Evolutionary conservation across 768 basidiomycete genomes (phyloP), one percentile per base, ranked within the genome.

Genomic region (Pholiota microspora): DNA sequence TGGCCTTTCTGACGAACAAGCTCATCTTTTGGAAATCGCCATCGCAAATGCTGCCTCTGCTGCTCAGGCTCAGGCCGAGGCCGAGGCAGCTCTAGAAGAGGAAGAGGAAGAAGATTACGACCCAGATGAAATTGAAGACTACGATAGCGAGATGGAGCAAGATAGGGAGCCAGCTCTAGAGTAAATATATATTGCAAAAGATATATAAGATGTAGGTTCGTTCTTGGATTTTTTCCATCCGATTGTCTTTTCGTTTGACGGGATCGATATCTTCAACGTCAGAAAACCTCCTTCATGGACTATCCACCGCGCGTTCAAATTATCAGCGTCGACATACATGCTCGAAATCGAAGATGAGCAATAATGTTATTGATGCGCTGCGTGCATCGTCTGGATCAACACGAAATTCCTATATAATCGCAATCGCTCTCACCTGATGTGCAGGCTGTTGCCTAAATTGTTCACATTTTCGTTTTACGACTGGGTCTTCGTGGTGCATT

Each of bases 1-100:
- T 50, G 88, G 87, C 28, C 73, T 90, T 36, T 88, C 88, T 1
- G 84, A 85, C 46, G 87, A 89, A 58, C 89, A 90, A 67, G 77
- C 85, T 3, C 79, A 76, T 55, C 67, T 86, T 58, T 72, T 91
- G 13, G 86, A 89, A 64, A 78, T 84, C 57, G 88, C 88, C 0
- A 89, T 91, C 46, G 84, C 85, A 24, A 86, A 77, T 61, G 88
- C 88, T 1, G 85, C 89, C 8, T 80, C 80, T 31, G 86, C 85
- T 28, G 88, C 88, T 0, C 87, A 88, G 59, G 84, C 86, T 16
- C 87, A 88, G 61, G 88, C 88, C 0, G 88, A 90, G 59, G 89
- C 88, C 0, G 87, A 90, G 59, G 87, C 88, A 2, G 86, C 85
- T 0, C 64, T 86, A 50, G 88, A 89, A 64, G 88, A 88, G 62